phyloP scores from a whole-genome alignment of 805 yeast species.

The Pichia nakasei region DNA sequence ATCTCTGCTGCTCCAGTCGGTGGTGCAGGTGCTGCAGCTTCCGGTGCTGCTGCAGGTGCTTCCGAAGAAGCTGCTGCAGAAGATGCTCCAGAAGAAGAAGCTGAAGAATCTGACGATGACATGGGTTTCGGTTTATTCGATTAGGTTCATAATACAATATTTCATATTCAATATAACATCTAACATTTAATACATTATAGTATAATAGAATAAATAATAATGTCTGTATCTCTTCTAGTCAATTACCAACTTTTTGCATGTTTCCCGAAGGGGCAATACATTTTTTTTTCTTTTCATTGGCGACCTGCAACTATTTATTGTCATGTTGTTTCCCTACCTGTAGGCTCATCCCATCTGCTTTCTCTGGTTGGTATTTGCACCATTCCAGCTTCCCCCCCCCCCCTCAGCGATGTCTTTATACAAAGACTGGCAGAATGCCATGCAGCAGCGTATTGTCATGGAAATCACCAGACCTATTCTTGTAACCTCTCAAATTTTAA shows the following conservation, averaged over 20 bases:
- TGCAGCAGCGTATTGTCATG: constrained; percentile 11
- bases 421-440: constrained; percentile 10
- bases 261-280: too few relatives aligned
- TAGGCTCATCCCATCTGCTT: too few relatives aligned
- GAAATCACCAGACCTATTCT: constrained; percentile 18
- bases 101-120: constrained; percentile 46
- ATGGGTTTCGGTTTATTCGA: constrained; percentile 96
- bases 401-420: neutral
- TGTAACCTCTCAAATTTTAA: constrained; percentile 11
- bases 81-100: constrained; percentile 41
- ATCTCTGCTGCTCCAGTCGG: constrained; percentile 76
- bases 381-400: too few relatives aligned
- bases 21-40: constrained; percentile 54
- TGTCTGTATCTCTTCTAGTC: constrained; percentile 7
- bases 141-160: constrained; percentile 36
- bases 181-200: too few relatives aligned
- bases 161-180: neutral
- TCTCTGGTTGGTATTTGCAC: too few relatives aligned
- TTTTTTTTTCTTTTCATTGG: too few relatives aligned
- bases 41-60: constrained; percentile 46
- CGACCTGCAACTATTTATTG: too few relatives aligned
- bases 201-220: too few relatives aligned
- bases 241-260: too few relatives aligned
- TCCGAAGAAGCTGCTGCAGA: constrained; percentile 51
- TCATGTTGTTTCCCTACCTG: too few relatives aligned